phyloP scores from a whole-genome alignment of 306 rosid genomes.

The Corylus americana region DNA sequence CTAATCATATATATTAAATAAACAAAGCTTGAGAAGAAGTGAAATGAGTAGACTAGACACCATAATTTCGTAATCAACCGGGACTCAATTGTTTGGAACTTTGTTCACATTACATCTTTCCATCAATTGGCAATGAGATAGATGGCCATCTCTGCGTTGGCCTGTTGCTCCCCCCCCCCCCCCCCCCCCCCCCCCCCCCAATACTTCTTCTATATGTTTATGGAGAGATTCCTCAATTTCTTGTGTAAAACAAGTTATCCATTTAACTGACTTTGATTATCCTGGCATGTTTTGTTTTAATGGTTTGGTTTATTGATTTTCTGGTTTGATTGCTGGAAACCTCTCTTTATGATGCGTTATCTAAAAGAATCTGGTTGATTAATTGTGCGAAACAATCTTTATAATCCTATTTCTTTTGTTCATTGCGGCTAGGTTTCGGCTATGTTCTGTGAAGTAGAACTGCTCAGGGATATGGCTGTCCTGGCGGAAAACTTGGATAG shows the following conservation, averaged over 20 bases:
- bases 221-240: no score
- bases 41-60: neutral
- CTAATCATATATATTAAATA: no score
- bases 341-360: neutral
- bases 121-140: neutral
- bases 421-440: constrained; percentile 17
- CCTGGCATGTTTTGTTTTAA: no score
- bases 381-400: neutral
- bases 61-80: neutral
- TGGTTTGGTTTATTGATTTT: neutral
- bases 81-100: neutral
- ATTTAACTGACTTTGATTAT: no score
- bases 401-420: constrained; percentile 5
- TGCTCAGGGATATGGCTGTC: constrained; percentile 28
- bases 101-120: neutral
- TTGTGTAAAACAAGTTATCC: no score
- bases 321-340: neutral
- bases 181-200: no score
- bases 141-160: neutral
- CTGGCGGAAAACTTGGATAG: constrained; percentile 23
- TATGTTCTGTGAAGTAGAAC: constrained; percentile 43
- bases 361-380: neutral
- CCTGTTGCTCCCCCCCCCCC: neutral
- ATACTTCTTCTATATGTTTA: no score
- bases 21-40: no score